Conservation (phyloP, 1,284 basidiomycete genomes). For the Tilletia setariae region DNA sequence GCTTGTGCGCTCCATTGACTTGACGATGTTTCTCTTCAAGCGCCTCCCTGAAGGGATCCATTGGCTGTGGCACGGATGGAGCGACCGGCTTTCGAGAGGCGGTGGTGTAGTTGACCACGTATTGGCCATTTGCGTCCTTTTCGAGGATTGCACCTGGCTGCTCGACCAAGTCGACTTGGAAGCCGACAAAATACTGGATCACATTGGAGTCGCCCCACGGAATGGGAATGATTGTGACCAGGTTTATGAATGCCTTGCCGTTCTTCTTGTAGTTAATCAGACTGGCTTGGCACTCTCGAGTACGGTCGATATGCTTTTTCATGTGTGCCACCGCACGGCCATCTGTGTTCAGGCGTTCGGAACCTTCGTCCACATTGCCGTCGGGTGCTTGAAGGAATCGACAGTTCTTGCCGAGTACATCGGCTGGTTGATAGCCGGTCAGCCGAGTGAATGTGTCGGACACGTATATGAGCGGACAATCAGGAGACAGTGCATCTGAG, state of each 20-base stretch:
- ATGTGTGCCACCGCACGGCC: constrained; percentile 65
- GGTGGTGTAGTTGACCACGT: constrained; percentile 43
- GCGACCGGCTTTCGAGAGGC: not conserved
- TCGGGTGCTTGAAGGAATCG: constrained; percentile 68
- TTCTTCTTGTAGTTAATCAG: constrained; percentile 84
- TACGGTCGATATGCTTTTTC: constrained; percentile 30
- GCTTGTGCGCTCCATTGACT: constrained; percentile 17
- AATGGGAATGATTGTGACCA: constrained; percentile 54
- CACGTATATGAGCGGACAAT: constrained; percentile 82
- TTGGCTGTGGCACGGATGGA: not conserved
- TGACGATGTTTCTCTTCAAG: constrained; percentile 17
- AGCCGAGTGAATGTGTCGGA: constrained; percentile 74
- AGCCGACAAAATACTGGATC: constrained; percentile 82
- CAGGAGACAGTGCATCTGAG: constrained; percentile 73
- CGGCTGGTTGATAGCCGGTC: constrained; percentile 71
- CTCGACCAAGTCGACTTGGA: constrained; percentile 73
- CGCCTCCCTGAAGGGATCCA: not conserved
- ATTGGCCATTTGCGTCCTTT: constrained; percentile 41
- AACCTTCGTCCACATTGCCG: constrained; percentile 66
- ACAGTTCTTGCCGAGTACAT: constrained; percentile 54
- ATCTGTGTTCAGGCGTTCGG: constrained; percentile 67
- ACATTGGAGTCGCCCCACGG: constrained; percentile 22
- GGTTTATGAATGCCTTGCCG: constrained; percentile 69
- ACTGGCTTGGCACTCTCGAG: constrained; percentile 69
- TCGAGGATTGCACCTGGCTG: constrained; percentile 77